A percentile compares a stretch with the other conserved stretches of the same genome.
phyloP scores from a whole-genome alignment of 768 basidiomycete genomes.

The Hygrocybe punicea region DNA sequence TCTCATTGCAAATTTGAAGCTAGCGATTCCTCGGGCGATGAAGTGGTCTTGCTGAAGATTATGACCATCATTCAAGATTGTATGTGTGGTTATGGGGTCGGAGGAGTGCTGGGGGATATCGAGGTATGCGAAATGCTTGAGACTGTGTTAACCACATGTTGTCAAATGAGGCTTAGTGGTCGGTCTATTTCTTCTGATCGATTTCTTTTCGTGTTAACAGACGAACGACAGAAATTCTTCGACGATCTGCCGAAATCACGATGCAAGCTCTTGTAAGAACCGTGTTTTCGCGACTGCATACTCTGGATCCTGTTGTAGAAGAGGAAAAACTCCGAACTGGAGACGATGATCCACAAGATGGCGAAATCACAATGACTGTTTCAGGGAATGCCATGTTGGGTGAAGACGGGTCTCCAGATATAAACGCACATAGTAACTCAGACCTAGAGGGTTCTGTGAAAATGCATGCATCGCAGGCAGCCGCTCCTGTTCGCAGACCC shows the following conservation, averaged over 20 bases:
- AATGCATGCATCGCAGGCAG: constrained; percentile 6
- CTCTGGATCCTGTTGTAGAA: constrained; percentile 60
- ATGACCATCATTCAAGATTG: constrained; percentile 86
- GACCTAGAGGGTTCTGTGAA: constrained; percentile 13
- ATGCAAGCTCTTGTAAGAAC: constrained; percentile 85
- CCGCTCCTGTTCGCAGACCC: constrained; percentile 32
- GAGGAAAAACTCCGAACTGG: constrained; percentile 58
- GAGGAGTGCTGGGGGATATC: constrained; percentile 77
- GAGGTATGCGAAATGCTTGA: constrained; percentile 98
- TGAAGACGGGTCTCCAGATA: constrained; percentile 16
- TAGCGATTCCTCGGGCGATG: constrained; percentile 95
- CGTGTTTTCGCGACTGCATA: constrained; percentile 72
- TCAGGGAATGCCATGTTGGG: constrained; percentile 30
- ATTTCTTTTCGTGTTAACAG: neutral
- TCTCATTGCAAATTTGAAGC: constrained; percentile 98
- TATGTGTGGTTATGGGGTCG: constrained; percentile 60
- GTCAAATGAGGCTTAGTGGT: constrained; percentile 96
- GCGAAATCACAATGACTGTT: constrained; percentile 62
- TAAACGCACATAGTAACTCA: neutral
- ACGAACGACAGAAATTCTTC: constrained; percentile 63
- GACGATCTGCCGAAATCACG: constrained; percentile 81
- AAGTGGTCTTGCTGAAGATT: constrained; percentile 89
- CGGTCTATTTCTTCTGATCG: constrained; percentile 28
- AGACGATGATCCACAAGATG: constrained; percentile 50
- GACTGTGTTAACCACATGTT: constrained; percentile 93